phyloP scores from a whole-genome alignment of 2,329 filamentous ascomycete species.

The Colletotrichum orbiculare region DNA sequence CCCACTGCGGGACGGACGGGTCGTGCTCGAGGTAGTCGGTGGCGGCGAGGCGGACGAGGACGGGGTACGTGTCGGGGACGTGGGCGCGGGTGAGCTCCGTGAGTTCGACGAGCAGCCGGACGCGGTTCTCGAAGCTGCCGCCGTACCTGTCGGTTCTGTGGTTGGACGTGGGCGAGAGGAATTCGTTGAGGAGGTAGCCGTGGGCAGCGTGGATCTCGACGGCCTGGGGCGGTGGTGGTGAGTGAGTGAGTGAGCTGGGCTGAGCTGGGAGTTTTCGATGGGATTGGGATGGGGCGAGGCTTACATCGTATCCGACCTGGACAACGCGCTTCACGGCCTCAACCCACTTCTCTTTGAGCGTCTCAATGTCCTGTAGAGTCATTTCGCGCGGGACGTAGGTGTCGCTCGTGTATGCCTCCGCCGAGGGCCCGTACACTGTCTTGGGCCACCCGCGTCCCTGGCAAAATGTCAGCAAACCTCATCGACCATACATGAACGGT shows the following conservation, averaged over 20 bases:
- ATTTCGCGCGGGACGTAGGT: conserved; percentile 60
- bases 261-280: not conserved
- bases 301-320: conserved; percentile 71
- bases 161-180: conserved; percentile 57
- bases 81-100: conserved; percentile 68
- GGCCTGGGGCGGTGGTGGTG: conserved; percentile 4
- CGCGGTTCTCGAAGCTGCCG: conserved; percentile 57
- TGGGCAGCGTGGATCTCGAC: conserved; percentile 54
- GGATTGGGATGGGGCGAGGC: not conserved
- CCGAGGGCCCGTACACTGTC: conserved; percentile 46
- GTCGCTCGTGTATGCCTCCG: conserved; percentile 41
- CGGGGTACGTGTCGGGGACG: conserved; percentile 73
- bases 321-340: conserved; percentile 65
- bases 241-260: not conserved
- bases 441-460: conserved; percentile 53
- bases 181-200: conserved; percentile 59
- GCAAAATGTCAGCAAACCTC: not conserved
- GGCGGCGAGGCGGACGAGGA: conserved; percentile 76
- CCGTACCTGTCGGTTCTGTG: conserved; percentile 60
- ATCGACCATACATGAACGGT: not conserved
- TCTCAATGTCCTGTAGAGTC: conserved; percentile 72
- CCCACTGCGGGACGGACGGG: conserved; percentile 69
- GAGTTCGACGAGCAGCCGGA: conserved; percentile 53
- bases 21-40: conserved; percentile 78
- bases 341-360: conserved; percentile 69